A percentile compares a stretch with the other conserved stretches of the same genome.
phyloP scores from a whole-genome alignment of 2,329 filamentous ascomycete species.

The Furcasterigmium sp. region DNA sequence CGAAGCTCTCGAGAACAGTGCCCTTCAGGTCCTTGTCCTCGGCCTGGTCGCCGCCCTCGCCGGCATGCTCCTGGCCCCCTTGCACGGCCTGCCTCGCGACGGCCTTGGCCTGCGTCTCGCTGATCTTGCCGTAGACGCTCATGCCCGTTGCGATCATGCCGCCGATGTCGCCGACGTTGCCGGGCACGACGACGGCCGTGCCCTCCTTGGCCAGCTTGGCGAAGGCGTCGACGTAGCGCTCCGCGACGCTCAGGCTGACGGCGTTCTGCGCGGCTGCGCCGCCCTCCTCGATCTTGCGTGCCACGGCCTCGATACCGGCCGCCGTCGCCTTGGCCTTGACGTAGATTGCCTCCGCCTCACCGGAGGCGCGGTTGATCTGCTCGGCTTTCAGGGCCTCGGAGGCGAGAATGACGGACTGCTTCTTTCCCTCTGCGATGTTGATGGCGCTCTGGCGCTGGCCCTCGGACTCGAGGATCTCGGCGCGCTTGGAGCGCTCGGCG shows the following conservation, averaged over 20 bases:
- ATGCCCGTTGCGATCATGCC: conserved; percentile 96
- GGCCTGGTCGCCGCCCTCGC: conserved; percentile 12
- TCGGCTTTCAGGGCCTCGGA: conserved; percentile 87
- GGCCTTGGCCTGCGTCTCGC: conserved; percentile 67
- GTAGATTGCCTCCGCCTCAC: conserved; percentile 90
- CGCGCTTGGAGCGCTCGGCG: conserved; percentile 92
- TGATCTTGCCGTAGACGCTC: conserved; percentile 92
- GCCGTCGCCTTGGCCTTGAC: conserved; percentile 85
- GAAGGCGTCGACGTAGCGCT: conserved; percentile 98
- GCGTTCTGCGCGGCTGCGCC: conserved; percentile 74
- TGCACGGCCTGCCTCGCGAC: conserved; percentile 48
- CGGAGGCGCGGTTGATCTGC: conserved; percentile 86
- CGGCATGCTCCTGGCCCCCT: conserved; percentile 11
- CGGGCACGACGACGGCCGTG: conserved; percentile 90
- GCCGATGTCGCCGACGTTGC: conserved; percentile 93
- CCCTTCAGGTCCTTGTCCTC: conserved; percentile 27
- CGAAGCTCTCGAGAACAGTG: conserved; percentile 33
- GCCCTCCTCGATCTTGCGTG: conserved; percentile 67
- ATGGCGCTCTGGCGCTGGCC: conserved; percentile 96
- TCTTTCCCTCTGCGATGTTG: conserved; percentile 96
- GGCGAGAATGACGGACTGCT: conserved; percentile 93
- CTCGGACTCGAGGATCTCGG: conserved; percentile 95
- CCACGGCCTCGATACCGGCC: conserved; percentile 80
- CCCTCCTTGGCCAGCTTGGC: conserved; percentile 89
- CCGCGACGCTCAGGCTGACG: conserved; percentile 81